phyloP scores from a whole-genome alignment of 2,329 filamentous ascomycete species.

The Fusarium solani-melongenae region DNA sequence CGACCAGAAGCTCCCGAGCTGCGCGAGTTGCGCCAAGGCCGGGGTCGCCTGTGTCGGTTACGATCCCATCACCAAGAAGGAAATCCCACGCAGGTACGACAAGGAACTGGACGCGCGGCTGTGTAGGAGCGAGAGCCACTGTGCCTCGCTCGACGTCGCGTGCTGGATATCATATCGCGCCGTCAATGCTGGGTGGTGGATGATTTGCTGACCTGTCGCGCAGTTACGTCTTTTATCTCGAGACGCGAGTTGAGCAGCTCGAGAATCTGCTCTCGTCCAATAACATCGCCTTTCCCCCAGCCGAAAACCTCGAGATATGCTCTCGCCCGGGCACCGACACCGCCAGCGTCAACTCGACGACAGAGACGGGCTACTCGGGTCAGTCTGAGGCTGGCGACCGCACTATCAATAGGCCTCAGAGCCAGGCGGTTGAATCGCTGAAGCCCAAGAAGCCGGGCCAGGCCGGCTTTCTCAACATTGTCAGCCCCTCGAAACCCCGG shows the following conservation, averaged over 20 bases:
- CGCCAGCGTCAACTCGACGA: conserved; percentile 45
- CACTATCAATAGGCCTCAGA: conserved; percentile 41
- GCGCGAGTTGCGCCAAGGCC: conserved; percentile 93
- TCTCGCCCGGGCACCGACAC: conserved; percentile 59
- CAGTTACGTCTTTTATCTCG: conserved; percentile 94
- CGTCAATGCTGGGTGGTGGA: not conserved
- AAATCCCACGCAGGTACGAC: conserved; percentile 90
- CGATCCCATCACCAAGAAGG: conserved; percentile 94
- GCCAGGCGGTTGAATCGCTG: conserved; percentile 47
- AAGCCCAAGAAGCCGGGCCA: conserved; percentile 50
- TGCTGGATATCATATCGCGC: not conserved
- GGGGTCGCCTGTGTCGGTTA: conserved; percentile 92
- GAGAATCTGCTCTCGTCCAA: conserved; percentile 79
- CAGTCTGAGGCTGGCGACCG: conserved; percentile 47
- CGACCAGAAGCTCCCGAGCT: conserved; percentile 91
- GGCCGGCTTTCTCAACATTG: conserved; percentile 75
- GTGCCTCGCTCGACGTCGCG: not conserved
- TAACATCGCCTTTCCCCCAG: conserved; percentile 77
- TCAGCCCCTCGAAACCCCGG: conserved; percentile 80
- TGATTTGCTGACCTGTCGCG: conserved; percentile 33
- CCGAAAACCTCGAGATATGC: conserved; percentile 74
- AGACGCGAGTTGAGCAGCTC: conserved; percentile 85
- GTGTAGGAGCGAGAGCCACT: not conserved
- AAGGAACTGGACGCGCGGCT: conserved; percentile 13
- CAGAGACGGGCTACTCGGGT: conserved; percentile 49